A percentile compares a stretch with the other conserved stretches of the same genome.
These are phyloP conservation scores for Suillus americanus DNA, from an alignment of 768 basidiomycete genomes.

Conservation along the genomic window DNA sequence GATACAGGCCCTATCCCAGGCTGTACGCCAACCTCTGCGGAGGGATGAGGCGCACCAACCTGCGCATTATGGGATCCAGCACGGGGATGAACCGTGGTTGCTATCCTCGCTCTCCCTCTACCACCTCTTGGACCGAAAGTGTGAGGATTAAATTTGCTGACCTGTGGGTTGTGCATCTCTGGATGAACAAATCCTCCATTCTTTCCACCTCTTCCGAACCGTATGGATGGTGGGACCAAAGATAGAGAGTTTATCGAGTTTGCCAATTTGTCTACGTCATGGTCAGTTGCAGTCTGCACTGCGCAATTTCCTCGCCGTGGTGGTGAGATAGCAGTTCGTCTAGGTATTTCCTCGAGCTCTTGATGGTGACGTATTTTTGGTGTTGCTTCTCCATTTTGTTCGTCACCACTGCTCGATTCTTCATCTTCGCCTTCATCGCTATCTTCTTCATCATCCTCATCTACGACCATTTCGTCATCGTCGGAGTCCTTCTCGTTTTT, in stretches of 20 bases:
- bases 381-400: slow-evolving; percentile 22
- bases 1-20: slow-evolving; percentile 6
- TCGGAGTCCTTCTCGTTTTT: slow-evolving; percentile 16
- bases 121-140: slow-evolving; percentile 28
- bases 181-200: slow-evolving; percentile 48
- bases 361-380: slow-evolving; percentile 24
- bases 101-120: slow-evolving; percentile 31
- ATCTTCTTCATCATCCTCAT: slow-evolving; percentile 25
- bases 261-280: slow-evolving; percentile 47
- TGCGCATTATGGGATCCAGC: slow-evolving; percentile 12
- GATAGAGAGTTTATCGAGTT: slow-evolving; percentile 47
- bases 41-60: slow-evolving; percentile 4
- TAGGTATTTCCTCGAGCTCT: slow-evolving; percentile 18
- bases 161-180: slow-evolving; percentile 32
- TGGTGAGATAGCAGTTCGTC: slow-evolving; percentile 17
- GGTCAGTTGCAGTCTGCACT: slow-evolving; percentile 18
- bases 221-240: slow-evolving; percentile 66
- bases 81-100: slow-evolving; percentile 17
- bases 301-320: slow-evolving; percentile 20
- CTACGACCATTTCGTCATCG: slow-evolving; percentile 19
- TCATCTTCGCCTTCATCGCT: slow-evolving; percentile 24
- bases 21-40: slow-evolving; percentile 1
- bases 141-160: slow-evolving; percentile 17
- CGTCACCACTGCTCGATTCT: slow-evolving; percentile 3
- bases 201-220: slow-evolving; percentile 73